A percentile compares a stretch with the other conserved stretches of the same genome.
Conservation (phyloP, 1,284 basidiomycete species). For the Ceratorhiza oryzae-sativae region DNA sequence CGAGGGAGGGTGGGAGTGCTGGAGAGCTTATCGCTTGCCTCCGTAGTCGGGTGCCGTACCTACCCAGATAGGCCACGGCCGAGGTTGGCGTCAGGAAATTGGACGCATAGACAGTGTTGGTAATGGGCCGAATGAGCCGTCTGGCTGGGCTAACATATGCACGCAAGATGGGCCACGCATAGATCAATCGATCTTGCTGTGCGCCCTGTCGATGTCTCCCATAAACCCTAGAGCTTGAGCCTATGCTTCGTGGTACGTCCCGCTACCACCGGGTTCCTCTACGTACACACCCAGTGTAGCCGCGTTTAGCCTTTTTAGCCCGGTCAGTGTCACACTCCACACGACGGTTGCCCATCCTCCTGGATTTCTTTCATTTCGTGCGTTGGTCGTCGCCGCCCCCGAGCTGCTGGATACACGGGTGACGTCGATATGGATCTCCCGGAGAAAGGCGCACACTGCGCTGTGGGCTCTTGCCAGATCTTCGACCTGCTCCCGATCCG, state of each 20-base stretch:
- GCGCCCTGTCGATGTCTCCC: slow-evolving; percentile 9
- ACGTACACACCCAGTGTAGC: neutral
- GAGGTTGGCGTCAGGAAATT: neutral
- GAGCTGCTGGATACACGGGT: slow-evolving; percentile 2
- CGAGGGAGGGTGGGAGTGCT: slow-evolving; percentile 17
- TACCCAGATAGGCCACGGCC: neutral
- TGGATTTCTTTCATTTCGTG: neutral
- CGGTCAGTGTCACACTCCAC: slow-evolving; percentile 13
- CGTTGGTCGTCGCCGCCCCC: slow-evolving; percentile 3
- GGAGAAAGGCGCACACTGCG: slow-evolving; percentile 63
- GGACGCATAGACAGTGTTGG: neutral
- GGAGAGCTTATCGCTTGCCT: slow-evolving; percentile 22
- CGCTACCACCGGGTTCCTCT: neutral
- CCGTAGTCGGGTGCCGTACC: neutral
- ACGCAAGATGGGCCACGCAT: neutral
- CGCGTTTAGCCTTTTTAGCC: slow-evolving; percentile 33
- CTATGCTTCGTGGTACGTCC: neutral
- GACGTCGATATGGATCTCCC: slow-evolving; percentile 51
- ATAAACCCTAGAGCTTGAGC: slow-evolving; percentile 1
- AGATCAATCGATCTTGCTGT: slow-evolving; percentile 25
- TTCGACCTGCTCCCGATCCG: slow-evolving; percentile 71
- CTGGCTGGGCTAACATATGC: slow-evolving; percentile 6
- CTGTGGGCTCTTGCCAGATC: slow-evolving; percentile 59
- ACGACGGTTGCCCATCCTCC: neutral
- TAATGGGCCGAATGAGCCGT: neutral